These are phyloP conservation scores for Thelephora ganbajun DNA, from an alignment of 768 basidiomycete species.

Conservation along the genomic window DNA sequence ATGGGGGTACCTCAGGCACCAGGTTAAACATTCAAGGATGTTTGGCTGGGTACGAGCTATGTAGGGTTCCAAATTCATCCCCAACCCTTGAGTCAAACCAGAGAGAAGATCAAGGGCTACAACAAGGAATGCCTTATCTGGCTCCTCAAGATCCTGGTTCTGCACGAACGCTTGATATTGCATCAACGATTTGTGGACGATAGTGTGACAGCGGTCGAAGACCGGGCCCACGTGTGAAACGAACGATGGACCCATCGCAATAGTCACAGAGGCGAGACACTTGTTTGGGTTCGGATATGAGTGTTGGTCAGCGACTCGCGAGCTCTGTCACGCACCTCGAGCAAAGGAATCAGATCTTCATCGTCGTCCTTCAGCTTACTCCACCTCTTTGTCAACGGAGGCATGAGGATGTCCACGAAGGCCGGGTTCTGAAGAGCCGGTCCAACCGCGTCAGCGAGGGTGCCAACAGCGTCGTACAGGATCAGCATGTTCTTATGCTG, in stretches of 20 bases:
- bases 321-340: constrained; percentile 53
- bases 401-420: constrained; percentile 94
- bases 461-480: constrained; percentile 97
- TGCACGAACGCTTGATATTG: constrained; percentile 82
- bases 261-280: constrained; percentile 96
- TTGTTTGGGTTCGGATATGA: constrained; percentile 17
- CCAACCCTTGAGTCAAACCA: constrained; percentile 89
- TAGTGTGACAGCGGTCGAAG: constrained; percentile 78
- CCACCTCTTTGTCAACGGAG: constrained; percentile 85
- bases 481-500: constrained; percentile 99
- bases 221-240: constrained; percentile 80
- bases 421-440: constrained; percentile 70
- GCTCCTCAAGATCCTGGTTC: constrained; percentile 85
- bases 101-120: constrained; percentile 95
- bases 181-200: constrained; percentile 72
- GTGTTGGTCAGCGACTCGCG: not conserved
- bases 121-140: constrained; percentile 94
- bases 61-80: constrained; percentile 59
- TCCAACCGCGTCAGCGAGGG: constrained; percentile 93
- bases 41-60: constrained; percentile 62
- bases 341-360: constrained; percentile 82
- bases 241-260: constrained; percentile 88
- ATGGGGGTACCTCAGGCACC: constrained; percentile 92
- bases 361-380: constrained; percentile 82
- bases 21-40: constrained; percentile 66